Evolutionary conservation across 257 asterid species (phyloP), one percentile per base, ranked within the genome.

Genomic region (Solanum paucissectum): DNA sequence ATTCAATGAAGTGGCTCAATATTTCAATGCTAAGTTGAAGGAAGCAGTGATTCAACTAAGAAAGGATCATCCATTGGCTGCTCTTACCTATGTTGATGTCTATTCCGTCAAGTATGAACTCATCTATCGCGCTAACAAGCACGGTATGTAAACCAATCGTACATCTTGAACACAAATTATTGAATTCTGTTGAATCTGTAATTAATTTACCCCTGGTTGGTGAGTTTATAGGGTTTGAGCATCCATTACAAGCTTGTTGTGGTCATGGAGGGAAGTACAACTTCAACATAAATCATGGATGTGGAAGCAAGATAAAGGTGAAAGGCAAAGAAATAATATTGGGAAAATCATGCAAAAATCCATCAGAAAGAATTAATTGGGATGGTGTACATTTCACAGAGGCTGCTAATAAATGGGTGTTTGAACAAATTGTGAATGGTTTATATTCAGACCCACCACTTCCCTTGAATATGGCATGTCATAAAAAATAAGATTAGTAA

Each of bases 191-290:
- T 52, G 60, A 52, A 16, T 23, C 1, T 23, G 9, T 49, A 49
- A 49, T 5, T 14, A 5, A 49, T 14, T 49, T 49, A 49, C 21
- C 23, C 23, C 4, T 52, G 62, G 23, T 18, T 55, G n/a, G n/a
- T 55, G 29, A 75, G 13, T 82, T 83, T 72, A 37, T 91, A 96
- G 99, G 98, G 12, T 96, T 96, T 87, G 88, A 86, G 91, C 89
- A 93, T 76, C 98, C 99, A 20, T 60, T 96, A 40, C 89, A 79
- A 79, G 94, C 98, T 20, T 96, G 99, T 33, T 95, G 99, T 84
- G 98, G 99, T 37, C 98, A 95, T 83, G 98, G 99, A 90, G 99
- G 98, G 32, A 96, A 93, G 84, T 94, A 95, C 95, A 96, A 96
- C 91, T 96, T 75, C 90, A 91, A 94, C 89, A 29, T 38, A 52